Conservation (phyloP, 768 basidiomycete species). For the Leccinum aurantiacum region DNA sequence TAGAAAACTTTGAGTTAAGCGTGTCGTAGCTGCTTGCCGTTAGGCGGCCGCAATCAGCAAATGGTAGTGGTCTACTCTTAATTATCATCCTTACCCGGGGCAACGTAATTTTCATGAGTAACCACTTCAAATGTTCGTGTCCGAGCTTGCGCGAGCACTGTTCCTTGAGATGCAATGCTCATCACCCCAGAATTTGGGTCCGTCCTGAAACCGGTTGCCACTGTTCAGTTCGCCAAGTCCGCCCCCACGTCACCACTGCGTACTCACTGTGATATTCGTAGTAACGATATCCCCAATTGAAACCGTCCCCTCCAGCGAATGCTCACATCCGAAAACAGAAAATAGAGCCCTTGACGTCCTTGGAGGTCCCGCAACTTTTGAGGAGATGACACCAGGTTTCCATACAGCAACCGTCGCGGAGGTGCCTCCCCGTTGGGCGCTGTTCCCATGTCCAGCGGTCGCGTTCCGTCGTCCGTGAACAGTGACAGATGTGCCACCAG, state of each 20-base stretch:
- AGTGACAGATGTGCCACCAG: constrained; percentile 82
- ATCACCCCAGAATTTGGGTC: constrained; percentile 49
- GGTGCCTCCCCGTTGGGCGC: constrained; percentile 44
- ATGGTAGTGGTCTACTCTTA: constrained; percentile 15
- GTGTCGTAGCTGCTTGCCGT: constrained; percentile 42
- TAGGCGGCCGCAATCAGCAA: constrained; percentile 18
- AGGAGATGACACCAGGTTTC: constrained; percentile 80
- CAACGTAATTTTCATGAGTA: constrained; percentile 69
- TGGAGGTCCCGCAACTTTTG: constrained; percentile 79
- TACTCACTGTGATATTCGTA: constrained; percentile 74
- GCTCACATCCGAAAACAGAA: constrained; percentile 89
- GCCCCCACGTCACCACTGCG: constrained; percentile 12
- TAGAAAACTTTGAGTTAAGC: constrained; percentile 56
- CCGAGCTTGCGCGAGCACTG: constrained; percentile 65
- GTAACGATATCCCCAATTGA: constrained; percentile 69
- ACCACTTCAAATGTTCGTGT: constrained; percentile 81
- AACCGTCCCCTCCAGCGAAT: constrained; percentile 77
- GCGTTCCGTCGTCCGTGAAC: constrained; percentile 64
- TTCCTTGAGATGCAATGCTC: constrained; percentile 57
- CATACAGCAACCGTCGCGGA: constrained; percentile 70
- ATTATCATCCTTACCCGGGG: constrained; percentile 60
- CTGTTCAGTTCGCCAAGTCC: constrained; percentile 14
- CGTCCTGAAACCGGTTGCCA: constrained; percentile 34
- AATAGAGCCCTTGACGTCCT: constrained; percentile 80
- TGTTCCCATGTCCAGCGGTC: constrained; percentile 63